A percentile compares a stretch with the other conserved stretches of the same genome.
These are phyloP conservation scores for Pseudisothecium myosuroides DNA, from an alignment of 225 moss, liverwort and hornwort genomes.

Conservation along the genomic window DNA sequence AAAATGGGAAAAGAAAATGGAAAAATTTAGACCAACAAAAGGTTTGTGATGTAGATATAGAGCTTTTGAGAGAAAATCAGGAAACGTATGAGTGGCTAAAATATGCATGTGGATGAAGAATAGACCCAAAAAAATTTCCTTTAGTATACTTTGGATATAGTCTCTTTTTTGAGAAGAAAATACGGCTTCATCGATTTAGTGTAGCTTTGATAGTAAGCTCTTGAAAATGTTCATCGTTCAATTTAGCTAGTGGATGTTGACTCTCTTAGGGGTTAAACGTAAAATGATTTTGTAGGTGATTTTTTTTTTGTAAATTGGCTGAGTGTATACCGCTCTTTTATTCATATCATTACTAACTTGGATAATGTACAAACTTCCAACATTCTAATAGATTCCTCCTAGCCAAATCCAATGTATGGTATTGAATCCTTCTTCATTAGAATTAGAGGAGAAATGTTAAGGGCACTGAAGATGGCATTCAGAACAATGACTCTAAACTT, in stretches of 20 bases:
- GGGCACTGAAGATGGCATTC: fast-evolving
- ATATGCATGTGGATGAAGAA: background rate
- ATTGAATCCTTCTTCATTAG: too few species aligned
- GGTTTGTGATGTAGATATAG: background rate
- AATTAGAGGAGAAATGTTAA: fast-evolving
- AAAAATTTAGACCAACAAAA: background rate
- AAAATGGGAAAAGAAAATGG: background rate
- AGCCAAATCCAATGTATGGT: background rate
- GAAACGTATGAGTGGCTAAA: fast-evolving
- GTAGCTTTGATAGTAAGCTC: fast-evolving
- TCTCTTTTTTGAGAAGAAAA: too few species aligned
- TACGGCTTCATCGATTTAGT: fast-evolving
- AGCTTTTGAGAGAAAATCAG: background rate
- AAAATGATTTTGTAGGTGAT: too few species aligned
- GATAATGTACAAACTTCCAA: fast-evolving
- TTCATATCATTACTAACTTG: background rate
- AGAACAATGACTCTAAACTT: background rate
- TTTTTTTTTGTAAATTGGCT: fast-evolving
- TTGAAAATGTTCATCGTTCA: fast-evolving
- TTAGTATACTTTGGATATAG: background rate
- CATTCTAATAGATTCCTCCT: too few species aligned
- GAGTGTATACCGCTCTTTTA: fast-evolving
- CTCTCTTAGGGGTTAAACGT: fast-evolving
- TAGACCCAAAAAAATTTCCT: background rate
- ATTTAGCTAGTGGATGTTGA: fast-evolving